These are phyloP conservation scores for Monosporascus sp. DNA, from an alignment of 2,329 filamentous ascomycete species.

Conservation along the genomic window DNA sequence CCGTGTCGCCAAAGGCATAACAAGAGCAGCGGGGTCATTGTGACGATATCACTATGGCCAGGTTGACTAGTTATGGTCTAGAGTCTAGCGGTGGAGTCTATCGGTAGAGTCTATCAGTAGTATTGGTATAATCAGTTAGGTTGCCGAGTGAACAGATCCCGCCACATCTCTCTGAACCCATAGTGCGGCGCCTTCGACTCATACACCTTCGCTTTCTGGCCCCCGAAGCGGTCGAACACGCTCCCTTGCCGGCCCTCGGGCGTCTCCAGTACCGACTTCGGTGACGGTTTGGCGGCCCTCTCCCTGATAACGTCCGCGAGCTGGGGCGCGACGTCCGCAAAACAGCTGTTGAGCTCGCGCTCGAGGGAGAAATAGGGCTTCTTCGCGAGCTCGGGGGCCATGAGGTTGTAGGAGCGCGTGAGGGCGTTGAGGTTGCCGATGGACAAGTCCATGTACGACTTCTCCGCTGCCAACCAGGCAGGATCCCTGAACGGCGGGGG, in stretches of 20 bases:
- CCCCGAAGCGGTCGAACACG: conserved; percentile 57
- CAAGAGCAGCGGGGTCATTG: no score
- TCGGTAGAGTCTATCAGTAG: no score
- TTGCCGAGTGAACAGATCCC: conserved; percentile 56
- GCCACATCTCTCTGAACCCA: conserved; percentile 86
- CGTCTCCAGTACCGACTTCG: conserved; percentile 35
- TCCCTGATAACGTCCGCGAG: conserved; percentile 68
- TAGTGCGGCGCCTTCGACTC: conserved; percentile 74
- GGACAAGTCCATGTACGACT: conserved; percentile 68
- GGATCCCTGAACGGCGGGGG: conserved; percentile 70
- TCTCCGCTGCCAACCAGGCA: conserved; percentile 68
- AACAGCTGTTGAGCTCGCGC: conserved; percentile 76
- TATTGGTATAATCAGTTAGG: background rate
- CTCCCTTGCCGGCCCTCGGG: conserved; percentile 38
- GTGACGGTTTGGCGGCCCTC: conserved; percentile 47
- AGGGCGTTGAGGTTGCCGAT: conserved; percentile 74
- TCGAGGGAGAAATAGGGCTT: conserved; percentile 86
- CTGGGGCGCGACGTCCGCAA: conserved; percentile 75
- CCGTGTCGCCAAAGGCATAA: no score
- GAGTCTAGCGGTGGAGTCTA: no score
- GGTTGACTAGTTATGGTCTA: background rate
- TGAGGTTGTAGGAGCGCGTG: conserved; percentile 86
- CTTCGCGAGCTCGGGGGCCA: conserved; percentile 87
- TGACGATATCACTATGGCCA: no score
- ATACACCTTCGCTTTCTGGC: conserved; percentile 55